These are phyloP conservation scores for Podaxis sp. DNA, from an alignment of 768 basidiomycete species.

Conservation along the genomic window DNA sequence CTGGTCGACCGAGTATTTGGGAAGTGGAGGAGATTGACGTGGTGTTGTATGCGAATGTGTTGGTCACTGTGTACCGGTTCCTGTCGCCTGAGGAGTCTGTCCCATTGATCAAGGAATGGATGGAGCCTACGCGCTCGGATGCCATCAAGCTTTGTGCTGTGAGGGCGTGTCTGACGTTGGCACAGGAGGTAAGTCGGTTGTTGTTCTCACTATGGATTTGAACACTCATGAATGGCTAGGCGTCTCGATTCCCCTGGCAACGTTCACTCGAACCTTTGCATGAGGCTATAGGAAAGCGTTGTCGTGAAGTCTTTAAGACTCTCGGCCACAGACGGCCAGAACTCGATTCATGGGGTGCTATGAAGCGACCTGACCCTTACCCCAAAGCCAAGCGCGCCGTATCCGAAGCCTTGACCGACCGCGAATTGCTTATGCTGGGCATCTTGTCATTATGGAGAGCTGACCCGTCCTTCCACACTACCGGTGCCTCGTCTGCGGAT, in stretches of 20 bases:
- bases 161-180: conserved; percentile 68
- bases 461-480: conserved; percentile 53
- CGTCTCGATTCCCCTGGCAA: conserved; percentile 56
- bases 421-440: conserved; percentile 68
- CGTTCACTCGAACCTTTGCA: conserved; percentile 50
- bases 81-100: conserved; percentile 61
- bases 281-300: conserved; percentile 42
- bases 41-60: conserved; percentile 71
- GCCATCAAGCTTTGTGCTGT: conserved; percentile 79
- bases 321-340: conserved; percentile 55
- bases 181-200: conserved; percentile 55
- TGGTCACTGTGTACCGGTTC: conserved; percentile 74
- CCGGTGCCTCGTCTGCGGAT: conserved; percentile 39
- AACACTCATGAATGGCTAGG: conserved; percentile 34
- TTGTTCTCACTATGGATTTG: background rate
- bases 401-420: conserved; percentile 59
- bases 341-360: conserved; percentile 54
- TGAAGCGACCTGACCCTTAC: conserved; percentile 50
- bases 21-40: conserved; percentile 77
- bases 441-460: conserved; percentile 71
- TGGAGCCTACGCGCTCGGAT: conserved; percentile 78
- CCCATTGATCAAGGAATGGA: conserved; percentile 59
- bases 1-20: conserved; percentile 40
- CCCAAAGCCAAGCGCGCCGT: conserved; percentile 62
- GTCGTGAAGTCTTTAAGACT: conserved; percentile 51